Conservation (phyloP, 2,329 filamentous ascomycete species). For the Fusarium tjaetaba region DNA sequence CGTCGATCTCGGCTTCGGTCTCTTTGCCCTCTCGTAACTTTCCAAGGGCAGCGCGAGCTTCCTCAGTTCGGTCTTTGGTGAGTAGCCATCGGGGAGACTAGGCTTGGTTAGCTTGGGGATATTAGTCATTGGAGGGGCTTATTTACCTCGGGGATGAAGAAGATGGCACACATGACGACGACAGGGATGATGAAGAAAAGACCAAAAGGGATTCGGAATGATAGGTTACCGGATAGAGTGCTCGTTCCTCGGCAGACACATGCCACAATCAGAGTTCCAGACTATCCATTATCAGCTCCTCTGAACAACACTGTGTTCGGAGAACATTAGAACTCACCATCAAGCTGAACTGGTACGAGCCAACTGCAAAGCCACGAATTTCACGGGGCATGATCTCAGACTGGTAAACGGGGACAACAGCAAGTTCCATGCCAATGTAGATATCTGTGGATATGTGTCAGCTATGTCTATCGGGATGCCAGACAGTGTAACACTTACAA, state of each 20-base stretch:
- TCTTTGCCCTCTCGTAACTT: slow-evolving; percentile 27
- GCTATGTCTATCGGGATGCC: too few relatives aligned
- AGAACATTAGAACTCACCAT: slow-evolving; percentile 19
- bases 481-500: not conserved
- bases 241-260: slow-evolving; percentile 37
- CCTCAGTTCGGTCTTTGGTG: slow-evolving; percentile 29
- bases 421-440: slow-evolving; percentile 39
- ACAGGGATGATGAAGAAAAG: slow-evolving; percentile 37
- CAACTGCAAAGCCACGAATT: slow-evolving; percentile 49
- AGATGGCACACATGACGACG: slow-evolving; percentile 28
- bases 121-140: accelerated
- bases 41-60: slow-evolving; percentile 21
- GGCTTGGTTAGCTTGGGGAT: not conserved
- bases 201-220: slow-evolving; percentile 36
- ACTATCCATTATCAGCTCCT: not conserved
- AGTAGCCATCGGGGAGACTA: slow-evolving; percentile 40
- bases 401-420: slow-evolving; percentile 48
- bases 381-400: slow-evolving; percentile 46
- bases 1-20: slow-evolving; percentile 29
- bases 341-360: slow-evolving; percentile 48
- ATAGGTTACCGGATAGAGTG: slow-evolving; percentile 25
- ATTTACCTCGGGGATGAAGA: slow-evolving; percentile 36
- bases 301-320: accelerated
- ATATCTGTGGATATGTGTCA: not conserved
- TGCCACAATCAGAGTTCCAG: slow-evolving; percentile 40